phyloP scores from a whole-genome alignment of 139 green algal genomes.

The Chlorella sp. region DNA sequence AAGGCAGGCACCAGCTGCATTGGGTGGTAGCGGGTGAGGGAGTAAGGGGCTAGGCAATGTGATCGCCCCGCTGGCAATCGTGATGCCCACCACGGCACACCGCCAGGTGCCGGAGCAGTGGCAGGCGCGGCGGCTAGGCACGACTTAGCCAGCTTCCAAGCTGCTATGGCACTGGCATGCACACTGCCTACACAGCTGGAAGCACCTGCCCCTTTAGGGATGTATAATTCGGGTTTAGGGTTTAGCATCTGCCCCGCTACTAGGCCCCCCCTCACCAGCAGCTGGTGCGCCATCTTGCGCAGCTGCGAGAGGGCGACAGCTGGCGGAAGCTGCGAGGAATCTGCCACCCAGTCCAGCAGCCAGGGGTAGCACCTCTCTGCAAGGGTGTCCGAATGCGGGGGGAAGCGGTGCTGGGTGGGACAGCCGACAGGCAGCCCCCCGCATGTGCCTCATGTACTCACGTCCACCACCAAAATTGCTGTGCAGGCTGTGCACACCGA shows the following conservation, averaged over 20 bases:
- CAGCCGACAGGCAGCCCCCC: background rate
- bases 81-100: too few species aligned
- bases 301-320: constrained; percentile 20
- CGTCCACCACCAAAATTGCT: background rate
- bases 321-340: background rate
- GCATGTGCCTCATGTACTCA: background rate
- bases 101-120: too few species aligned
- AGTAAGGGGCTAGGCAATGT: too few species aligned
- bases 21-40: too few species aligned
- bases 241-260: too few species aligned
- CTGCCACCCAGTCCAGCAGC: constrained; percentile 57
- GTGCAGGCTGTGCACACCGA: too few species aligned
- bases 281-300: constrained; percentile 52
- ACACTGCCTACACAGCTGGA: background rate
- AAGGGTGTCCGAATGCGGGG: background rate
- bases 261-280: constrained; percentile 39
- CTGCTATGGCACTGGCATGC: too few species aligned
- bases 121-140: too few species aligned
- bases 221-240: too few species aligned
- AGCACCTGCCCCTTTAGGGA: background rate
- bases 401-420: background rate
- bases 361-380: constrained; percentile 54
- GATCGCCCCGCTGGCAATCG: too few species aligned
- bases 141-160: too few species aligned
- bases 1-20: too few species aligned